phyloP scores from a whole-genome alignment of 164 flowering plant genomes.

The Stephania yunnanensis region DNA sequence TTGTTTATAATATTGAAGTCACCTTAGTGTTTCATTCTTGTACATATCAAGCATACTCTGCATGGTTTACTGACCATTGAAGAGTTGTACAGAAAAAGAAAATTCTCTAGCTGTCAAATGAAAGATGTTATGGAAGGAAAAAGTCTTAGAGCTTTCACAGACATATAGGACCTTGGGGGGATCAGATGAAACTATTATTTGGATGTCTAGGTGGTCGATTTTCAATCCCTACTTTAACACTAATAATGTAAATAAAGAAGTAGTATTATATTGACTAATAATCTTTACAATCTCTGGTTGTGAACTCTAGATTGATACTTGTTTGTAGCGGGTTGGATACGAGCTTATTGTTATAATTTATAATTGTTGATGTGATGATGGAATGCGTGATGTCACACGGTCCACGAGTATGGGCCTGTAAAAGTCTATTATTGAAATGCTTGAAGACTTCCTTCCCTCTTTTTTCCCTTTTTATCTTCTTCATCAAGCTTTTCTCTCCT shows the following conservation, averaged over 20 bases:
- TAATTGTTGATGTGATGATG: background rate
- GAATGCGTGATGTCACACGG: background rate
- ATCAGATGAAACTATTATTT: background rate
- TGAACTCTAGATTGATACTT: background rate
- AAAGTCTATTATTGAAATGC: background rate
- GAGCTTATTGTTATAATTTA: background rate
- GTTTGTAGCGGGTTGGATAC: background rate
- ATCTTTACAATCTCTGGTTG: background rate
- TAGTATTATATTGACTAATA: background rate
- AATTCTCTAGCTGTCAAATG: too few species aligned
- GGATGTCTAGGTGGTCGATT: background rate
- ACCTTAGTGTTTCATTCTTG: too few species aligned
- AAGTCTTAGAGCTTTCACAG: background rate
- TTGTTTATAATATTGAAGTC: too few species aligned
- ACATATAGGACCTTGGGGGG: background rate
- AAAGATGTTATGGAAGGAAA: background rate
- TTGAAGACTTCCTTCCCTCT: background rate
- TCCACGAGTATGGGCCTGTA: background rate
- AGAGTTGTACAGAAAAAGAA: too few species aligned
- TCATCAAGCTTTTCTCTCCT: background rate
- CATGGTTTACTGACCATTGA: too few species aligned
- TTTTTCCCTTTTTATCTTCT: background rate
- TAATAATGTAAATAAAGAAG: conserved; percentile 2
- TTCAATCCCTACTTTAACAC: background rate
- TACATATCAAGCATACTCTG: too few species aligned